These are phyloP conservation scores for Atalantia buxifolia DNA, from an alignment of 345 rosid genomes.

Conservation along the genomic window DNA sequence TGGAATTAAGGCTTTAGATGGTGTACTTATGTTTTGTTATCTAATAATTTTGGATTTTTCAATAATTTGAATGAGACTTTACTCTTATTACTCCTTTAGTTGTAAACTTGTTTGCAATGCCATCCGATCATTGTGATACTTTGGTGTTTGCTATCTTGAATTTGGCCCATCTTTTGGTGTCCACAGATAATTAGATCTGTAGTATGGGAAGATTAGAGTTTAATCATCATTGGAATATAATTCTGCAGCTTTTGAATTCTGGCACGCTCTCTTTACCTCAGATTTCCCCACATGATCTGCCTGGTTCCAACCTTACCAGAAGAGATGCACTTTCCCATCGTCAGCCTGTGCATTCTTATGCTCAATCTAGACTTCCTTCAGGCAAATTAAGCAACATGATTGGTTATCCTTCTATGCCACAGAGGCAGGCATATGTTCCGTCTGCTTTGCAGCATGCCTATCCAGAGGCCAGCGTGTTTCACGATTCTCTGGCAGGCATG, in stretches of 20 bases:
- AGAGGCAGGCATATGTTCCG: slow-evolving; percentile 16
- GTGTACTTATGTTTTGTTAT: not conserved
- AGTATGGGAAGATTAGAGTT: not conserved
- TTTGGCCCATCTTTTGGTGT: not conserved
- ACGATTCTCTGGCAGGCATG: slow-evolving; percentile 26
- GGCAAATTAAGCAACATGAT: slow-evolving; percentile 6
- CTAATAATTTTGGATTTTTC: not conserved
- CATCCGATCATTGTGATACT: not conserved
- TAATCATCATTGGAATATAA: not conserved
- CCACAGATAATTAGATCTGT: not conserved
- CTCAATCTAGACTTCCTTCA: slow-evolving; percentile 15
- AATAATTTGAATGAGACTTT: not conserved
- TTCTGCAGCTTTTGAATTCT: slow-evolving; percentile 24
- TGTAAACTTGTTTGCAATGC: not conserved
- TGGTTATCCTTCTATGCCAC: slow-evolving; percentile 22
- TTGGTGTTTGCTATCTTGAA: not conserved
- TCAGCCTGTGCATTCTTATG: slow-evolving; percentile 9
- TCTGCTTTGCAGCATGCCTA: slow-evolving; percentile 26
- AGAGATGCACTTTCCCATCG: slow-evolving; percentile 16
- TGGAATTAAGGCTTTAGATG: slow-evolving; percentile 8
- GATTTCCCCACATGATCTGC: slow-evolving; percentile 14
- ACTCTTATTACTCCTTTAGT: not conserved
- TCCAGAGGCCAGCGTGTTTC: slow-evolving; percentile 16
- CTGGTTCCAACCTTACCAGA: slow-evolving; percentile 10
- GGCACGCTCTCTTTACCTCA: slow-evolving; percentile 16